A percentile compares a stretch with the other conserved stretches of the same genome.
phyloP scores from a whole-genome alignment of 2,329 filamentous ascomycete species.

The Monilinia fructicola region DNA sequence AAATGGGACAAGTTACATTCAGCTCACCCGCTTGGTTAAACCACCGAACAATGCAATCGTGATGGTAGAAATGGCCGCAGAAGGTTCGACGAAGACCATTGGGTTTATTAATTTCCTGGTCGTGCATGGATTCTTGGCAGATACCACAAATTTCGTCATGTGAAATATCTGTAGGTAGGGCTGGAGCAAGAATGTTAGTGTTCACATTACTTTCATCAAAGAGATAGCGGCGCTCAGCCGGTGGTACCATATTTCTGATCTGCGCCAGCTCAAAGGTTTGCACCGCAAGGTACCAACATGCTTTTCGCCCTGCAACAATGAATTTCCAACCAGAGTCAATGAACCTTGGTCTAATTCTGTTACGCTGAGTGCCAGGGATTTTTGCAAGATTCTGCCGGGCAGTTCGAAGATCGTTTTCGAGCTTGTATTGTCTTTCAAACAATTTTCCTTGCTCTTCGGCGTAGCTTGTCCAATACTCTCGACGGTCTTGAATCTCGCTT shows the following conservation, averaged over 20 bases:
- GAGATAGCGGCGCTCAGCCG: background rate
- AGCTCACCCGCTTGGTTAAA: background rate
- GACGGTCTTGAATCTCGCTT: background rate
- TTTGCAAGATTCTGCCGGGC: too few species aligned
- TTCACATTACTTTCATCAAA: background rate
- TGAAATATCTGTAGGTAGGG: background rate
- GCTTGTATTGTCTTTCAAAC: too few species aligned
- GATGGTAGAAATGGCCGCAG: background rate
- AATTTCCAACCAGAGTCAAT: too few species aligned
- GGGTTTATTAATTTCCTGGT: background rate
- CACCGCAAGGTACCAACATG: background rate
- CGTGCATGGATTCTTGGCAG: background rate
- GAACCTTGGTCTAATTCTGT: too few species aligned
- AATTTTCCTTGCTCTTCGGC: background rate
- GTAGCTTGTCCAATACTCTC: background rate
- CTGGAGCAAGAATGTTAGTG: background rate
- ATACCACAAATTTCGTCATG: background rate
- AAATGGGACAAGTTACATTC: background rate
- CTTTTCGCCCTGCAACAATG: too few species aligned
- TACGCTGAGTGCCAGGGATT: too few species aligned
- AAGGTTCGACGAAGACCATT: background rate
- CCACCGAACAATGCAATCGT: background rate
- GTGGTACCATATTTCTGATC: background rate
- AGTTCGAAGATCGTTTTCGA: too few species aligned
- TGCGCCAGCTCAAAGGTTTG: background rate